A percentile compares a stretch with the other conserved stretches of the same genome.
These are phyloP conservation scores for Fusarium haematococcum DNA, from an alignment of 2,329 filamentous ascomycete genomes.

Conservation along the genomic window DNA sequence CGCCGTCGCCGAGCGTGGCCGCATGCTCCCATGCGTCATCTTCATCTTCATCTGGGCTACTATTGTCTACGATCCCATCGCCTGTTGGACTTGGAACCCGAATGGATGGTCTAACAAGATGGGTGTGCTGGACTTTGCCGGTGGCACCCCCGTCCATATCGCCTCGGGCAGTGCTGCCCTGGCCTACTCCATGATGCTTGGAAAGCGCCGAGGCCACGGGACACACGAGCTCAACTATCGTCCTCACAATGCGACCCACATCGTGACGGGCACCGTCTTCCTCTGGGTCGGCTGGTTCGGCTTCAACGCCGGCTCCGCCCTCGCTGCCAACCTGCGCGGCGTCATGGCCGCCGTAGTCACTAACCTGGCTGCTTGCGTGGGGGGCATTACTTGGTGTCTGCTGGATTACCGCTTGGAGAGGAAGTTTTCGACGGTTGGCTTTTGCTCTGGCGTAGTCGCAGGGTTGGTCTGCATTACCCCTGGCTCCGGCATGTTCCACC, in stretches of 20 bases:
- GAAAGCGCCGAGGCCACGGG: constrained; percentile 85
- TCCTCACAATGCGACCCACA: constrained; percentile 92
- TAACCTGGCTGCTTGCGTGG: constrained; percentile 85
- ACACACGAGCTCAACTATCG: constrained; percentile 92
- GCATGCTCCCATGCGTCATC: constrained; percentile 87
- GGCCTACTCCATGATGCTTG: constrained; percentile 92
- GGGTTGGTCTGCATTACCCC: constrained; percentile 91
- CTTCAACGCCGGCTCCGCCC: constrained; percentile 89
- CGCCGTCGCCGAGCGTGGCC: constrained; percentile 86
- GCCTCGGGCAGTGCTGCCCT: constrained; percentile 84
- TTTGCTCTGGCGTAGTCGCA: constrained; percentile 90
- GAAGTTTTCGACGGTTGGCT: constrained; percentile 94
- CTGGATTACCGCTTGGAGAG: constrained; percentile 89
- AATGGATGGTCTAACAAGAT: constrained; percentile 83
- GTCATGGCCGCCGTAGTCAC: constrained; percentile 90
- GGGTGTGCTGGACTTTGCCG: constrained; percentile 89
- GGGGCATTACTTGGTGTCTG: constrained; percentile 89
- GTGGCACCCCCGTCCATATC: constrained; percentile 92
- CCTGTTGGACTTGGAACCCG: constrained; percentile 95
- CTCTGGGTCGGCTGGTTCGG: constrained; percentile 97
- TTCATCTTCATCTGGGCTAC: constrained; percentile 97
- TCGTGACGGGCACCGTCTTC: constrained; percentile 92
- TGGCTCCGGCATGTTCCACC: constrained; percentile 71
- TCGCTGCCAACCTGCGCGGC: constrained; percentile 84
- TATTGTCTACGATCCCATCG: constrained; percentile 90